These are phyloP conservation scores for Cadophora sp. DNA, from an alignment of 2,329 filamentous ascomycete genomes.

Conservation along the genomic window DNA sequence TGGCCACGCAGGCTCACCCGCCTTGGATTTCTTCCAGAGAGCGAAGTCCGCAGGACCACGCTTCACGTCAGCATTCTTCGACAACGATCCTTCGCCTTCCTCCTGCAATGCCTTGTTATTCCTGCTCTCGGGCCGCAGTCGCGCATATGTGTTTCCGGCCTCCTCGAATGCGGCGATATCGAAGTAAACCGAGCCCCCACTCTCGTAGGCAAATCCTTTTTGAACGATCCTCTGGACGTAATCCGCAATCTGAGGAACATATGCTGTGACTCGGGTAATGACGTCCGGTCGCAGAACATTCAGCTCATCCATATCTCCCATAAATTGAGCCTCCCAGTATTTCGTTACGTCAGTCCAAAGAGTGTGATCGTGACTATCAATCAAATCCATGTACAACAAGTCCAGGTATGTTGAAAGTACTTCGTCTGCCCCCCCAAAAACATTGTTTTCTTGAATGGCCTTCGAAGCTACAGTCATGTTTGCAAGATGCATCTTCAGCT, in stretches of 20 bases:
- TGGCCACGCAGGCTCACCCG: conserved; percentile 89
- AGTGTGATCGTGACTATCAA: conserved; percentile 66
- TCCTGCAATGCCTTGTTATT: conserved; percentile 84
- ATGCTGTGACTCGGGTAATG: conserved; percentile 90
- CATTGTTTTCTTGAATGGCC: conserved; percentile 55
- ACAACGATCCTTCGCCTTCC: conserved; percentile 87
- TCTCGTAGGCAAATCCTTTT: conserved; percentile 85
- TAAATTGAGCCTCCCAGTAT: conserved; percentile 87
- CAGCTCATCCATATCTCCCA: conserved; percentile 83
- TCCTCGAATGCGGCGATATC: conserved; percentile 88
- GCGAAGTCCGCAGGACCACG: conserved; percentile 84
- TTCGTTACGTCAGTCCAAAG: conserved; percentile 89
- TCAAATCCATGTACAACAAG: conserved; percentile 65
- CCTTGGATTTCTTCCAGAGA: conserved; percentile 91
- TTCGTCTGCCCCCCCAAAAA: conserved; percentile 64
- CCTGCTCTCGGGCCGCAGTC: conserved; percentile 83
- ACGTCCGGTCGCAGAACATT: conserved; percentile 86
- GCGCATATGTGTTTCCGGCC: conserved; percentile 83
- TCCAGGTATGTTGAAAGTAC: conserved; percentile 87
- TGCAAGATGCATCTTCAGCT: conserved; percentile 76
- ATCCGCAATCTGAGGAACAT: conserved; percentile 82
- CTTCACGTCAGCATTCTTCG: conserved; percentile 69
- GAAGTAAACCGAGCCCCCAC: conserved; percentile 91
- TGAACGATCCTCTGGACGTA: conserved; percentile 73
- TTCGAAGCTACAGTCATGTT: conserved; percentile 50